Base-by-base conservation (phyloP, 2,329 filamentous ascomycete species). In the Coniochaeta ligniaria region DNA sequence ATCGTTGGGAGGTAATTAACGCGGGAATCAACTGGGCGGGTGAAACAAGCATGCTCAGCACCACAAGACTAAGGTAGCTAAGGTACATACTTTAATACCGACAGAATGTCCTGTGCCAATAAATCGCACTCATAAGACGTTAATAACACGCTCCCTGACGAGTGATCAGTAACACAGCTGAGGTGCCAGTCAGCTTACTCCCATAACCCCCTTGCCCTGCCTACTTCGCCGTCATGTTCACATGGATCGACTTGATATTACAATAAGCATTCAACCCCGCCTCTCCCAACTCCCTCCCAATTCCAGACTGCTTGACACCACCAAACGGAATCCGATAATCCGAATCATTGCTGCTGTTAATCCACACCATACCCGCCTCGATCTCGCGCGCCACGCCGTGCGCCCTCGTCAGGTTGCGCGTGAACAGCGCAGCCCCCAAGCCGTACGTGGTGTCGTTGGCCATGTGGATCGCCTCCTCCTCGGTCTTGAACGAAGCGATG, bases 401-500 rank as follows among this genome's bases (percentile, higher is more conserved):
- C 26, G 75, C 76, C 65, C 72, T 71, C 56, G 71, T 75, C 61
- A 86, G 76, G 67, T 86, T 78, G 66, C 78, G 73, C 0, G 84
- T 86, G 64, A 87, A 87, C 3, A 88, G 71, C 0, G 83, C 80
- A 7, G 80, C 76, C 5, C 82, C 83, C 0, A 87, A 74, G 6
- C 84, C 84, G 65, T 87, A 86, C 0, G 75, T 79, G 1, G 78
- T 81, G 66, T 84, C 70, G 60, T 76, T 76, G 11, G 70, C 70
- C 61, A 74, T 63, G 54, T 66, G 65, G 26, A 75, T 62, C 5
- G 73, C 74, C 61, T 76, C 73, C 50, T 74, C 74, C 63, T 75
- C 73, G 8, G 68, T 70, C 62, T 68, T 65, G 65, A 76, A 76
- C 12, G 63, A 62, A 38, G 69, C 68, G 33, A 76, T 64, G 17